Conservation (phyloP, 108 stramenopile species). For the Nitzschia sp. region DNA sequence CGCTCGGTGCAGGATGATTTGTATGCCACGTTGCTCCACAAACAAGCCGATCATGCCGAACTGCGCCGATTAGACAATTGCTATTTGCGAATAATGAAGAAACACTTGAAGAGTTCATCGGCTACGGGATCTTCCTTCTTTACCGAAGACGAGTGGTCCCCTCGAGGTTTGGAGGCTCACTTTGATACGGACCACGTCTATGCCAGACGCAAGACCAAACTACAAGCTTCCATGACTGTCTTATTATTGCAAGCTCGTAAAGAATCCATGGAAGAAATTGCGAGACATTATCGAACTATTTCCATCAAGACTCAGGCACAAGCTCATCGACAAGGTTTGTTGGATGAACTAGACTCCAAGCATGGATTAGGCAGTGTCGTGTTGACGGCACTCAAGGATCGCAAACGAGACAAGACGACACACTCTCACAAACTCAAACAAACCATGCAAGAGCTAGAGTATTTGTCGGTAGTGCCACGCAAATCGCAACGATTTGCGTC, state of each 20-base stretch:
- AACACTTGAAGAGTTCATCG: not conserved
- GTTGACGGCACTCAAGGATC: not conserved
- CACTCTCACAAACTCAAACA: not conserved
- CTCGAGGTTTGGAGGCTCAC: constrained; percentile 10
- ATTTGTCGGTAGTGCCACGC: not conserved
- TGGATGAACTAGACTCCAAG: constrained; percentile 22
- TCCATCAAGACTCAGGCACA: not conserved
- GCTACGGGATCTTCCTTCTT: not conserved
- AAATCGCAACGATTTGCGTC: constrained; percentile 4
- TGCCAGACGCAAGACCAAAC: constrained; percentile 4
- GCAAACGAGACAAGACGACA: not conserved
- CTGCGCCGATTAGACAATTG: constrained; percentile 5
- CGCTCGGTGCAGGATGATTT: not conserved
- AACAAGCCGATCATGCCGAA: not conserved
- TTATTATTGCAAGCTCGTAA: constrained; percentile 12
- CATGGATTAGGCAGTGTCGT: constrained; percentile 4
- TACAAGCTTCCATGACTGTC: constrained; percentile 1
- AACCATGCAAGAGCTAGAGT: constrained; percentile 13
- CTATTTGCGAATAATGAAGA: not conserved
- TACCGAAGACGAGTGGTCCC: constrained; percentile 5
- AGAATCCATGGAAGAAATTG: constrained; percentile 5
- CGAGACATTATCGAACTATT: constrained; percentile 5
- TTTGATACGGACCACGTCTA: not conserved
- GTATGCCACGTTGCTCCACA: not conserved
- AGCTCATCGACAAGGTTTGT: constrained; percentile 7